Base-by-base conservation (phyloP, 2,329 filamentous ascomycete species). In the Colletotrichum sojae region DNA sequence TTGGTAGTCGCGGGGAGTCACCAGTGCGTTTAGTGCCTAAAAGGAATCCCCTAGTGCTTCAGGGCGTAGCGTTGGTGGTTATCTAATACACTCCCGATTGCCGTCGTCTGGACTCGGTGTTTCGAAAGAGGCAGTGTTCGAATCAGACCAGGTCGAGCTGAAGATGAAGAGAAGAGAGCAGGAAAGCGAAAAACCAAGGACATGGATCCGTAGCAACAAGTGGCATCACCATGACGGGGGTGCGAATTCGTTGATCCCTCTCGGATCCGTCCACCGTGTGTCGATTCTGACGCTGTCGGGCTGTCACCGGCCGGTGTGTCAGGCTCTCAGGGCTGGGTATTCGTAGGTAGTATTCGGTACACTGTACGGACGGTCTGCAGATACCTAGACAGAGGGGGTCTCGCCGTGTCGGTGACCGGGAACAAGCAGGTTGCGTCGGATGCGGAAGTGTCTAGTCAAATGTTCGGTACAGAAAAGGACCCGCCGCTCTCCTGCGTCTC, bases 221-320 rank as follows among this genome's bases (percentile, higher is more conserved):
- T 69, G 62, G 66, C 66, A 69, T 69, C 66, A 69, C 66, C 66
- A 69, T 69, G 66, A 69, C 66, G 63, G 56, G 61, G 61, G 65
- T 55, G 54, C 52, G 65, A 54, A 27, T 20, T 65, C 43, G 53
- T 43, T 59, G 45, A 65, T 53, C 65, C 60, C 60, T 40, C 46
- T 68, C 53, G 66, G 60, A 54, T 48, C 53, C 45, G 43, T 22
- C 51, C 58, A 52, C 48, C 58, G 58, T 36, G 31, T 36, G 31
- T 31, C 39, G 43, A 49, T 18, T 18, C 56, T 51, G 56, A 49
- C 49, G 56, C 27, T 49, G 43, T 25, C 49, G 56, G 40, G 40
- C 40, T 43, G 40, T 53, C 48, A 27, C 20, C 46, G 54, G 36
- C 6, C 20, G 12, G 20, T 60, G 9, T 60, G 27, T 45, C 20